Evolutionary conservation across 2,329 filamentous ascomycete species (phyloP).

Genomic region (Claviceps monticola): DNA sequence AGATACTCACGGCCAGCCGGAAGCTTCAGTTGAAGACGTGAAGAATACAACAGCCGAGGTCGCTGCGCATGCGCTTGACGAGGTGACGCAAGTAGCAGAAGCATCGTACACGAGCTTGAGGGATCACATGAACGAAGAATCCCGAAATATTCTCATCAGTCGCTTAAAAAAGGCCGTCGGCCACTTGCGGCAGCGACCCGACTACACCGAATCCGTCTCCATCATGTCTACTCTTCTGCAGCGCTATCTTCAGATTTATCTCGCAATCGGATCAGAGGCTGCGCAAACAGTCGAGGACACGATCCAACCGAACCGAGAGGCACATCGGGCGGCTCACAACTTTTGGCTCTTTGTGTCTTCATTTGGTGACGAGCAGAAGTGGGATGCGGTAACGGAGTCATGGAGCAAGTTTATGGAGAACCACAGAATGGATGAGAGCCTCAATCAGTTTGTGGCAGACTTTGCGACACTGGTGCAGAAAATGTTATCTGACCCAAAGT

Average conservation of each 20-base stretch:
- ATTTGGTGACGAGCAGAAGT: constrained; percentile 61
- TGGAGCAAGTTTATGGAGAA: constrained; percentile 62
- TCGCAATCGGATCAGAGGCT: constrained; percentile 55
- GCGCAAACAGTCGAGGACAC: constrained; percentile 55
- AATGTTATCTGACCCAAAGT: constrained; percentile 72
- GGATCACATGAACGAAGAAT: constrained; percentile 58
- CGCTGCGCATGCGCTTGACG: constrained; percentile 17
- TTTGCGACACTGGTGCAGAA: constrained; percentile 63
- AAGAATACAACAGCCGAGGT: constrained; percentile 42
- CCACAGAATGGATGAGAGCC: constrained; percentile 63
- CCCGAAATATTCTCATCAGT: constrained; percentile 57
- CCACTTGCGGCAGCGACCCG: constrained; percentile 59
- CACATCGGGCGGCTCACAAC: constrained; percentile 62
- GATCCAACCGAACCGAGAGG: constrained; percentile 56
- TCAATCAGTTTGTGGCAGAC: constrained; percentile 63
- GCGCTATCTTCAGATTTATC: constrained; percentile 66
- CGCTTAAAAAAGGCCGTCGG: constrained; percentile 64
- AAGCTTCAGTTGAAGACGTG: constrained; percentile 50
- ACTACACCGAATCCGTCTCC: constrained; percentile 79
- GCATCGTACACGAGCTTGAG: constrained; percentile 52
- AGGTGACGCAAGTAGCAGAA: constrained; percentile 23
- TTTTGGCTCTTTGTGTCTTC: constrained; percentile 71
- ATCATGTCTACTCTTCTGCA: constrained; percentile 62
- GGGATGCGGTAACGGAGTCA: constrained; percentile 57
- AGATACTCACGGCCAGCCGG: constrained; percentile 12